Percentiles rank a stretch among this genome's conserved stretches.
Conservation (phyloP, 768 basidiomycete species). For the Mycena leptocephala region DNA sequence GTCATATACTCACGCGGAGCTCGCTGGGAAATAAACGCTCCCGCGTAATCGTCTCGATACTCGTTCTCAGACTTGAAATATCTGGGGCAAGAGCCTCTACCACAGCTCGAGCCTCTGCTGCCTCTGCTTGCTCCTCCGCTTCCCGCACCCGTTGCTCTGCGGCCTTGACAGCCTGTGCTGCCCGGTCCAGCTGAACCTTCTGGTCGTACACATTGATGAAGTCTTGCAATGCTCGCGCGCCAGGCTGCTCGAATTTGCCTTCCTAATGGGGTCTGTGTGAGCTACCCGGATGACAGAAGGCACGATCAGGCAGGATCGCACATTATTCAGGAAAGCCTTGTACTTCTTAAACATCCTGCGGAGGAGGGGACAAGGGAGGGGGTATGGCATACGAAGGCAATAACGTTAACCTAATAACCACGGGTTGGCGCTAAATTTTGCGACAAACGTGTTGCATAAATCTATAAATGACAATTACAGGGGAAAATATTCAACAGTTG, state of each 20-base stretch:
- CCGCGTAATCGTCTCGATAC: not conserved
- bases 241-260: constrained; percentile 31
- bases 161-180: constrained; percentile 8
- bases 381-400: not conserved
- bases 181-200: constrained; percentile 7
- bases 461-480: too few species aligned
- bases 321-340: constrained; percentile 34
- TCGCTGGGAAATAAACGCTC: constrained; percentile 9
- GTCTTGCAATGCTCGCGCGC: constrained; percentile 30
- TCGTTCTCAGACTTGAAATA: not conserved
- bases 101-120: constrained; percentile 19
- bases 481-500: too few species aligned
- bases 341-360: constrained; percentile 33
- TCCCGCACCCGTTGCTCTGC: constrained; percentile 2
- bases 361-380: not conserved
- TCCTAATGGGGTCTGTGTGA: constrained; percentile 10
- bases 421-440: too few species aligned
- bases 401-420: not conserved
- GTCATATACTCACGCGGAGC: constrained; percentile 11
- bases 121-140: not conserved
- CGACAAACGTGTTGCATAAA: too few species aligned
- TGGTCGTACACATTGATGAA: constrained; percentile 16
- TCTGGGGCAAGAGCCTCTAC: not conserved
- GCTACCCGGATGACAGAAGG: not conserved
- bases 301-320: not conserved